A percentile compares a stretch with the other conserved stretches of the same genome.
Evolutionary conservation across 2,329 filamentous ascomycete species (phyloP).

Genomic region (Ophiostoma triangulosporum): DNA sequence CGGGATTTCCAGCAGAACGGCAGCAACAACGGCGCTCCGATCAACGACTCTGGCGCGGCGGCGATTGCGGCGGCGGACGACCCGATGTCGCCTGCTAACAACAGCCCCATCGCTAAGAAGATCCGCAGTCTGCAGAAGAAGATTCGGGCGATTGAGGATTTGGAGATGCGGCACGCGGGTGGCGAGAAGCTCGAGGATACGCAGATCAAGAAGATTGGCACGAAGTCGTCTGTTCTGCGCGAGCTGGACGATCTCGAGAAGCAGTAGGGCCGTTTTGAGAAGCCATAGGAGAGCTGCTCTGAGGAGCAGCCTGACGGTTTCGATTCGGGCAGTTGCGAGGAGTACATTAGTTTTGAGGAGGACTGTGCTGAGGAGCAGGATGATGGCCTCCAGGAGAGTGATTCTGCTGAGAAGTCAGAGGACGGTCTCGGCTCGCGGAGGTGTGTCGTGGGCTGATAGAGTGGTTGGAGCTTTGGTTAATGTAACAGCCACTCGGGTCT

Average conservation of each 20-base stretch:
- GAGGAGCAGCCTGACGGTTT: no score
- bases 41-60: slow-evolving; percentile 14
- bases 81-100: slow-evolving; percentile 29
- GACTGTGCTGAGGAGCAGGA: no score
- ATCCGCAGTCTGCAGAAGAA: slow-evolving; percentile 89
- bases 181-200: slow-evolving; percentile 98
- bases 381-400: no score
- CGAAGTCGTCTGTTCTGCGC: slow-evolving; percentile 69
- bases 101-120: slow-evolving; percentile 81
- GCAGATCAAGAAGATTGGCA: slow-evolving; percentile 95
- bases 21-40: slow-evolving; percentile 2
- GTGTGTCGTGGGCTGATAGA: no score
- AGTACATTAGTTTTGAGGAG: no score
- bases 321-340: no score
- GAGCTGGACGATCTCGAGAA: slow-evolving; percentile 55
- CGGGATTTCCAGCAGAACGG: slow-evolving; percentile 18
- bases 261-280: slow-evolving; percentile 14
- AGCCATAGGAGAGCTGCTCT: no score
- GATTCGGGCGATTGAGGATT: slow-evolving; percentile 90
- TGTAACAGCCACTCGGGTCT: no score
- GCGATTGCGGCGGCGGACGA: slow-evolving; percentile 28
- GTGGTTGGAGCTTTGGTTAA: no score
- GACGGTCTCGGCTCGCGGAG: no score
- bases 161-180: slow-evolving; percentile 89
- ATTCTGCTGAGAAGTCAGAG: no score